Percentiles rank a stretch among this genome's conserved stretches.
Conservation (phyloP, 331 rosid species). For the Erythrophleum ivorense region DNA sequence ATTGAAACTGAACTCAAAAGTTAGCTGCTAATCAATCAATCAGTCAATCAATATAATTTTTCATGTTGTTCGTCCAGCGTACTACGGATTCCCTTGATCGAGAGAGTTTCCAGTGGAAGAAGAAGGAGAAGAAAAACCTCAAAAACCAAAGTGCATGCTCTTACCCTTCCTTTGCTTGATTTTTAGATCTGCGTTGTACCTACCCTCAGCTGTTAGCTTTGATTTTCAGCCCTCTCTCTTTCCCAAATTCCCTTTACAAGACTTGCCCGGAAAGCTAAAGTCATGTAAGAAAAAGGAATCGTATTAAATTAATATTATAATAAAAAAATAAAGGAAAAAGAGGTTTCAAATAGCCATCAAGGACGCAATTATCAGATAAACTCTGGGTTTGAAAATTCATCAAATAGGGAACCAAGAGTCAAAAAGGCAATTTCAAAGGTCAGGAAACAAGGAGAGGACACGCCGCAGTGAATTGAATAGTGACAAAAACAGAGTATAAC, state of each 20-base stretch:
- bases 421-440: too few species aligned
- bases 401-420: too few species aligned
- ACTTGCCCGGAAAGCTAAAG: conserved; percentile 47
- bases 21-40: not conserved
- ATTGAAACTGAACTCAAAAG: not conserved
- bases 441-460: too few species aligned
- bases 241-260: conserved; percentile 19
- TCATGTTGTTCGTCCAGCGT: too few species aligned
- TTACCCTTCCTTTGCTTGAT: conserved; percentile 27
- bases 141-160: not conserved
- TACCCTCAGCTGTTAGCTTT: conserved; percentile 47
- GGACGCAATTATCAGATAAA: too few species aligned
- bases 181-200: conserved; percentile 51
- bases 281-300: not conserved
- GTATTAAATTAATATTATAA: too few species aligned
- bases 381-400: too few species aligned
- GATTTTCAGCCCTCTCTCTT: conserved; percentile 37
- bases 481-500: too few species aligned
- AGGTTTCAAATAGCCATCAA: too few species aligned
- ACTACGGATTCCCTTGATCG: not conserved
- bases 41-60: not conserved
- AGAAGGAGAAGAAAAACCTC: not conserved
- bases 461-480: too few species aligned
- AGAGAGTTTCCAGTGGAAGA: not conserved
- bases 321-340: too few species aligned